Evolutionary conservation across 495 filamentous ascomycete species (phyloP), one percentile per base, ranked within the genome.

Genomic region (Neurospora sp.): DNA sequence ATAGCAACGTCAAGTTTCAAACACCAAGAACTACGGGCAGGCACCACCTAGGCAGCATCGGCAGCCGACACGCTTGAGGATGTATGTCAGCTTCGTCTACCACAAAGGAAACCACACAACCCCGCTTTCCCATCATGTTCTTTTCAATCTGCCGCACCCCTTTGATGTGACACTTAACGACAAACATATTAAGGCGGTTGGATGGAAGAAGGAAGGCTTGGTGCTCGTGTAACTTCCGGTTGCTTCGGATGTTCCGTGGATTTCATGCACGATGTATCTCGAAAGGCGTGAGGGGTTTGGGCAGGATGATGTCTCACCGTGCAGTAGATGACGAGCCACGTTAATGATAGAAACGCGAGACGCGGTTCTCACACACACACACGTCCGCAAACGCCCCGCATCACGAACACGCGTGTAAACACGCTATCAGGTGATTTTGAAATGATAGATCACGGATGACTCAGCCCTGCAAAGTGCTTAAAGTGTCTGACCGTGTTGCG

Each of bases 341-440:
- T 31, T 11, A 5, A 16, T 20, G 38, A 39, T 11, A 23, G 18
- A 72, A 70, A 27, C 66, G 37, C 40, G 70, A 62, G 35, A 70
- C 35, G 16, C 20, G 39, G 70, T 46, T 72, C 20, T 69, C 37
- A 54, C 31, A 23, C n/a, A 72, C 31, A 27, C 27, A 41, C 20
- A 23, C 12, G 27, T 20, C 10, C 41, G 27, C 27, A 16, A 37
- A 66, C 14, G 18, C 75, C 75, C 72, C 75, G 75, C 75, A 66
- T 46, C 73, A 69, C 70, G 44, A 74, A 31, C 54, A 16, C 27
- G 54, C 54, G 7, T 38, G 16, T 27, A 12, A 0, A 75, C 75
- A 71, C 73, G 75, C 11, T 72, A 48, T 76, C 75, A 76, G 75
- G 75, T 76, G 75, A 76, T 35, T 66, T 16, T 14, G 14, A 66